Evolutionary conservation across 306 rosid species (phyloP).

Genomic region (Vicia villosa): DNA sequence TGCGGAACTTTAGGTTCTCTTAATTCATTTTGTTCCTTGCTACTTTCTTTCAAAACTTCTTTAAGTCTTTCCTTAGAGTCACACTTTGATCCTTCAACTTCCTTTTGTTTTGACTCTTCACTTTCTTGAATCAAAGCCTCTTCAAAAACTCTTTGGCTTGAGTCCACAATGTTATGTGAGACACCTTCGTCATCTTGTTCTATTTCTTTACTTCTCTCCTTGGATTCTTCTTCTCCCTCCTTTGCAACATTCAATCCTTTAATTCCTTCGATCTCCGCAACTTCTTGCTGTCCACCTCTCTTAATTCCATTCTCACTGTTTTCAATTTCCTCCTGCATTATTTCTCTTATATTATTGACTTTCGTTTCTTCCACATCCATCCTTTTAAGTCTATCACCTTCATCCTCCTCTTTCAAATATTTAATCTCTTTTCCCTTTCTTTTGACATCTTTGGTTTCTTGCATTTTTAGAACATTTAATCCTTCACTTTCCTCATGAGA

Average conservation of each 20-base stretch:
- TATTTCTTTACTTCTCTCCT: not conserved
- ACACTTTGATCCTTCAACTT: not conserved
- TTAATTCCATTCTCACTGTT: not conserved
- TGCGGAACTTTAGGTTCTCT: constrained; percentile 8
- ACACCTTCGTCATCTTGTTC: not conserved
- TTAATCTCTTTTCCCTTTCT: not conserved
- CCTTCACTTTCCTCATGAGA: constrained; percentile 6
- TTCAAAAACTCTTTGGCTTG: constrained; percentile 11
- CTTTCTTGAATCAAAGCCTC: constrained; percentile 22
- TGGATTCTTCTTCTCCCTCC: constrained; percentile 18
- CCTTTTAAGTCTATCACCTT: constrained; percentile 1
- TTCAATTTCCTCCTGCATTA: constrained; percentile 5
- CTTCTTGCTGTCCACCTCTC: not conserved
- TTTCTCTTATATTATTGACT: not conserved
- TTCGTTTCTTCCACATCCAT: constrained; percentile 13
- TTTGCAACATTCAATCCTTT: constrained; percentile 8
- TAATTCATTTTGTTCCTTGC: constrained; percentile 12
- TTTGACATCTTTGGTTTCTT: constrained; percentile 5
- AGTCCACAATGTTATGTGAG: not conserved
- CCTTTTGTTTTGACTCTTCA: constrained; percentile 13
- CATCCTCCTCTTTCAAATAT: not conserved
- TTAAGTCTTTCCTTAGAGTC: not conserved
- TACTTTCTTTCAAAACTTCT: constrained; percentile 5
- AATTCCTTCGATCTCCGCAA: not conserved
- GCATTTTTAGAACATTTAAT: not conserved